Conservation (phyloP, 2,329 filamentous ascomycete genomes). For the Colletotrichum sp. region DNA sequence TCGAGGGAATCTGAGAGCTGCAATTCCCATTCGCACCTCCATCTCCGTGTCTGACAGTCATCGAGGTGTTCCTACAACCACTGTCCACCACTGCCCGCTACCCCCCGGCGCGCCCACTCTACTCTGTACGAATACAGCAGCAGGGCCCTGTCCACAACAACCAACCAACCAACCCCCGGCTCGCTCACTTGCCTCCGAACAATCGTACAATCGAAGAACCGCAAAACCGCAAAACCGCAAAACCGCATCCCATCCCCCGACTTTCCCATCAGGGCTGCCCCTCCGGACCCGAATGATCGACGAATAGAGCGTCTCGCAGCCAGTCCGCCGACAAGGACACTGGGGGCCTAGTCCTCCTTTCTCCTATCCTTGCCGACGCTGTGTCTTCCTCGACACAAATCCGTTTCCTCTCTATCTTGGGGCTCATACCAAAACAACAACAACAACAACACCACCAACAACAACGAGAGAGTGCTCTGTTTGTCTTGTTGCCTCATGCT, state of each 20-base stretch:
- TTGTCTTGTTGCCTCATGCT: constrained; percentile 5
- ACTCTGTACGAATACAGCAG: not conserved
- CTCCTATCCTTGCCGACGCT: not conserved
- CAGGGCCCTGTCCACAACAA: not conserved
- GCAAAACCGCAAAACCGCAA: not conserved
- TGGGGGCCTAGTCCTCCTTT: not conserved
- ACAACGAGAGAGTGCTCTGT: not conserved
- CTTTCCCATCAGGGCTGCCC: not conserved
- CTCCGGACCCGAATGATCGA: not conserved
- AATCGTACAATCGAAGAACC: not conserved
- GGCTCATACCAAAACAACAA: not conserved
- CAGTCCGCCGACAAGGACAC: not conserved
- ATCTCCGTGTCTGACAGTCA: not conserved
- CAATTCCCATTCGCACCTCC: not conserved
- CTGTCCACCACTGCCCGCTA: not conserved
- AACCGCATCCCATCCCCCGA: constrained; percentile 2
- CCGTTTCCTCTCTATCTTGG: not conserved
- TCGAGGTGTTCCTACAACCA: not conserved
- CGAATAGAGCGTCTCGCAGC: not conserved
- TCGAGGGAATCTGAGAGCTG: not conserved
- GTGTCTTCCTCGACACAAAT: not conserved
- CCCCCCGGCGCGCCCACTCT: not conserved
- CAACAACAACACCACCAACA: not conserved
- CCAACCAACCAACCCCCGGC: not conserved
- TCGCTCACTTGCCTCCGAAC: not conserved